Base-by-base conservation (phyloP, 495 filamentous ascomycete genomes). In the Aspergillus cristatus region DNA sequence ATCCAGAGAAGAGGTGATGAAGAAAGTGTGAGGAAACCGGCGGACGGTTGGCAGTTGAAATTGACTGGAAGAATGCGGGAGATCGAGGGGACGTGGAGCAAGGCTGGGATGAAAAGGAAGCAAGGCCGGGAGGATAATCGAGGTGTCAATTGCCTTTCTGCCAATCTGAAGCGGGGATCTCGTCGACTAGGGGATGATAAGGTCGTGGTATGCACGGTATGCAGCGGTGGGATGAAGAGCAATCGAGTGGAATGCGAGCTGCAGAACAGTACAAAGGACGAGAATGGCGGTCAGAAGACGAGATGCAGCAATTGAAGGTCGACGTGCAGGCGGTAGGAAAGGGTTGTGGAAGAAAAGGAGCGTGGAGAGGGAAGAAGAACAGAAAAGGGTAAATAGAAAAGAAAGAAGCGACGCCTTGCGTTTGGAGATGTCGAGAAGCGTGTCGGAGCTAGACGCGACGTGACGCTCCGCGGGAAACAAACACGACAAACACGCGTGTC, bases 381-480 rank as follows among this genome's bases (percentile, higher is more conserved):
- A 4, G 20, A 24, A 24, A 24, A 41, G 30, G 31, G 42, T 41
- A 38, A 24, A 4, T 4, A 24, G 20, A 24, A 24, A 8, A 24
- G 8, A 8, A 24, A 51, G 34, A 43, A 35, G 46, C 42, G 58
- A 50, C 40, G 57, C 63, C 63, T 67, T 65, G 60, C 62, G 61
- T 63, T 46, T 37, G 47, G 47, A 42, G 62, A 63, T 58, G 44
- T 44, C 46, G 47, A 53, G 51, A 53, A 50, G 51, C 64, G 62
- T 62, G 57, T 55, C 36, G 32, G 18, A 44, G 18, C 32, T 28
- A 2, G 31, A 64, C 63, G 63, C 65, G 60, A 69, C 65, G 63
- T 69, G 65, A 65, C 61, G 50, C 41, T 34, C 28, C 14, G 10
- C 33, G 20, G 15, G n/a, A 24, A 24, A 13, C 44, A 47, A 46